Evolutionary conservation across 2,329 filamentous ascomycete species (phyloP), one percentile per base, ranked within the genome.

Genomic region (Botrytis porri): DNA sequence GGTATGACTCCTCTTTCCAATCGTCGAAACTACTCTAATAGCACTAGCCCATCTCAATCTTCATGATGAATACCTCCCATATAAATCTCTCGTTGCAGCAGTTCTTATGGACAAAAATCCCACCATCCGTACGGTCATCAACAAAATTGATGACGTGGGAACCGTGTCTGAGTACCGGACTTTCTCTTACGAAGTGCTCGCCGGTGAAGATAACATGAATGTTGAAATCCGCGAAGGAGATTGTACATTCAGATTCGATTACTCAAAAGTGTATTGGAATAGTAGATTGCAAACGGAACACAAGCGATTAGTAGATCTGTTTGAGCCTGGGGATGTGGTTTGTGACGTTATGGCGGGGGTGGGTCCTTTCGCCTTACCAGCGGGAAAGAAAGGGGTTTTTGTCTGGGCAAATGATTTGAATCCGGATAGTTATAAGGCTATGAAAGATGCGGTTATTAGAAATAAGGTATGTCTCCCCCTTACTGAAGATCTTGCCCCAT

Each of bases 321-420:
- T 98, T 84, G 84, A 89, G 72, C 89, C 92, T 10, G 95, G 96
- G 57, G 93, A 98, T 80, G 94, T 94, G 5, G 93, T 98, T 1
- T 96, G 92, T 84, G 96, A 99, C 82, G 92, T 98, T 76, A 99
- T 98, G 95, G 95, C 95, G 0, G 96, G 96, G 61, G 95, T 99
- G 67, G 96, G 96, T 0, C 96, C 96, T 0, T 99, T 99, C 82
- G 95, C 95, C 35, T 87, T 97, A 5, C 96, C 96, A 0, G 94
- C 95, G 0, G 96, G 93, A 25, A 97, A 93, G 84, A 95, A 92
- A 82, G 90, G 89, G 57, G 93, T 97, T 41, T 97, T 98, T 78
- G 95, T 98, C 29, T 97, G 93, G 90, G 96, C 95, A 57, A 99
- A 98, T 83, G 96, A 99, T 82, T 90, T 98, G 81, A 99, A 99